Conservation (phyloP, 192 early-diverging fungal species). For the Lobosporangium transversale region DNA sequence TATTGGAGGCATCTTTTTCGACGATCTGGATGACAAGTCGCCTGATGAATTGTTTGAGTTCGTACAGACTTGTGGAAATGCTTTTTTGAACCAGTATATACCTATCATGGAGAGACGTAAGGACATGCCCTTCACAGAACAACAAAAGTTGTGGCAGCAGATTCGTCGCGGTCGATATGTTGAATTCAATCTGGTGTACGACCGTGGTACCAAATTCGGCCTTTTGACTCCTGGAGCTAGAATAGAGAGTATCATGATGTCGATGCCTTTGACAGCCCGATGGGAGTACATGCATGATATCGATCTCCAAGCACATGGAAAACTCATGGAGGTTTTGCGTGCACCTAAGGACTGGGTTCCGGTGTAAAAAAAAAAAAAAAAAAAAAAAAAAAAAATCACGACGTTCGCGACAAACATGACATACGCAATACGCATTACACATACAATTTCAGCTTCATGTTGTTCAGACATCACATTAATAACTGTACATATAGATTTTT, state of each 20-base stretch:
- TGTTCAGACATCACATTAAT: no score
- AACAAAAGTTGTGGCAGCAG: slow-evolving; percentile 93
- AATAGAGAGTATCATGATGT: slow-evolving; percentile 96
- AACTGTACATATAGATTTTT: no score
- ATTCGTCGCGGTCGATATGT: slow-evolving; percentile 95
- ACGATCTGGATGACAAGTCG: slow-evolving; percentile 84
- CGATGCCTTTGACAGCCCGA: slow-evolving; percentile 90
- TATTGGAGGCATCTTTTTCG: slow-evolving; percentile 98
- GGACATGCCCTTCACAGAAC: slow-evolving; percentile 78
- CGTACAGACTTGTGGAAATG: slow-evolving; percentile 83
- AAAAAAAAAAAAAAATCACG: no score
- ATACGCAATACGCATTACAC: no score
- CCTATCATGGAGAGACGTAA: slow-evolving; percentile 87
- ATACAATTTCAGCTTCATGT: no score
- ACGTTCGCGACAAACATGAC: no score
- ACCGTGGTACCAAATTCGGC: slow-evolving; percentile 99
- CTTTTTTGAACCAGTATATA: slow-evolving; percentile 86
- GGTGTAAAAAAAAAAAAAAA: slow-evolving; percentile 9
- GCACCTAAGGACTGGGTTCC: slow-evolving; percentile 83
- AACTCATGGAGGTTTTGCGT: slow-evolving; percentile 82
- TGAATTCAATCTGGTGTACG: slow-evolving; percentile 97
- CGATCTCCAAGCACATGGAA: slow-evolving; percentile 66
- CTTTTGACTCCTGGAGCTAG: slow-evolving; percentile 94
- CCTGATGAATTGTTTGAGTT: slow-evolving; percentile 85
- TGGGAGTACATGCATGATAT: slow-evolving; percentile 95